phyloP scores from a whole-genome alignment of 352 stramenopile species.

The Chrysophaeum taylorii region DNA sequence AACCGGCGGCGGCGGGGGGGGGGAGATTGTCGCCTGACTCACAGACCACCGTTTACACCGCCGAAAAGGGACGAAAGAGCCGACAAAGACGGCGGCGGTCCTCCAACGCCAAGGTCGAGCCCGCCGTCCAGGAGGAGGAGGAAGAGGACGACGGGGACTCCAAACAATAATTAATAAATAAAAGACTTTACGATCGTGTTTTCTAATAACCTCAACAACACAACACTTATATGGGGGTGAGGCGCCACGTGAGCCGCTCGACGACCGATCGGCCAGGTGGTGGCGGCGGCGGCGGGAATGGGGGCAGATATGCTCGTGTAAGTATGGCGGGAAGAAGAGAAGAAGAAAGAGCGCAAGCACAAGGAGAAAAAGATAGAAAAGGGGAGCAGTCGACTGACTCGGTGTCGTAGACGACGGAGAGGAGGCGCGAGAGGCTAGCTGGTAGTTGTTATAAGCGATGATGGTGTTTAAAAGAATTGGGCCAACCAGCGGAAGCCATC shows the following conservation, averaged over 20 bases:
- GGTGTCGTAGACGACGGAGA: slow-evolving; percentile 2
- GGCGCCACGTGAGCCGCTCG: slow-evolving; percentile 16
- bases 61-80: too few relatives aligned
- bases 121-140: slow-evolving; percentile 9
- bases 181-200: not conserved
- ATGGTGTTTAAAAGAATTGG: slow-evolving; percentile 59
- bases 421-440: not conserved
- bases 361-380: slow-evolving; percentile 16
- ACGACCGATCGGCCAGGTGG: slow-evolving; percentile 12
- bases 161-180: slow-evolving; percentile 19
- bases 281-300: slow-evolving; percentile 8
- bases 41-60: too few relatives aligned
- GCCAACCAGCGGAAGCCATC: slow-evolving; percentile 80
- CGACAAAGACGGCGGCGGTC: not conserved
- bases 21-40: too few relatives aligned
- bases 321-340: slow-evolving; percentile 4
- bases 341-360: slow-evolving; percentile 1
- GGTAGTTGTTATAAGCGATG: slow-evolving; percentile 1
- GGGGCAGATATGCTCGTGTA: slow-evolving; percentile 12
- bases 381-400: not conserved
- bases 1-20: not conserved
- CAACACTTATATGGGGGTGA: slow-evolving; percentile 13
- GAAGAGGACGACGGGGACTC: not conserved
- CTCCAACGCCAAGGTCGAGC: slow-evolving; percentile 10
- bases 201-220: slow-evolving; percentile 12